Evolutionary conservation across 1,284 basidiomycete genomes (phyloP).

Genomic region (Neolentinus lepideus): DNA sequence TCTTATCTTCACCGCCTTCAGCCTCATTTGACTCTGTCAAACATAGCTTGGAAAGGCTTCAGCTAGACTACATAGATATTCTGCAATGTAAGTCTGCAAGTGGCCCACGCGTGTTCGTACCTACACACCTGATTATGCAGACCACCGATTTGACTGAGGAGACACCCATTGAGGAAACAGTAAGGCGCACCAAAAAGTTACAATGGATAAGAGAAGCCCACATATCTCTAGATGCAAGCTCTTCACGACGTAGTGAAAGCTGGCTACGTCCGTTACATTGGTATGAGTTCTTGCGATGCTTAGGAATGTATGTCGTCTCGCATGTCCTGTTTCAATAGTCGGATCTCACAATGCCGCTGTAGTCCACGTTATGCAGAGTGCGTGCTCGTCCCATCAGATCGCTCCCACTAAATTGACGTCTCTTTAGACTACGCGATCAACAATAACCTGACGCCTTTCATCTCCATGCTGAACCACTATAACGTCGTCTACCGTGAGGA

Average conservation of each 20-base stretch:
- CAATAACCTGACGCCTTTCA: conserved; percentile 39
- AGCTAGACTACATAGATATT: conserved; percentile 66
- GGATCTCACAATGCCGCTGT: conserved; percentile 5
- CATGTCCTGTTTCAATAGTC: not conserved
- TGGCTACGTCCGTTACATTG: conserved; percentile 29
- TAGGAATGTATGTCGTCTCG: conserved; percentile 24
- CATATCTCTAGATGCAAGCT: conserved; percentile 19
- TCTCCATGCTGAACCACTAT: conserved; percentile 47
- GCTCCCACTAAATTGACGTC: not conserved
- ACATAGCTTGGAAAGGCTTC: conserved; percentile 54
- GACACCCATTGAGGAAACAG: conserved; percentile 38
- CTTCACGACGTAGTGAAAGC: conserved; percentile 28
- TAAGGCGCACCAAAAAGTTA: conserved; percentile 11
- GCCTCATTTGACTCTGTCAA: conserved; percentile 70
- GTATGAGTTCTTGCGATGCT: conserved; percentile 32
- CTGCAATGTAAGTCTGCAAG: conserved; percentile 40
- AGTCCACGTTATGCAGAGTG: conserved; percentile 11
- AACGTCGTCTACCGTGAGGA: conserved; percentile 39
- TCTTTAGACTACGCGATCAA: conserved; percentile 21
- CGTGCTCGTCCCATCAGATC: not conserved
- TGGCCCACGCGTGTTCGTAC: conserved; percentile 8
- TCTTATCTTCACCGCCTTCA: too few species aligned
- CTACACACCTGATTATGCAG: not conserved
- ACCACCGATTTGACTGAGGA: conserved; percentile 46
- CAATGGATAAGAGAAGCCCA: not conserved